Percentiles rank a stretch among this genome's conserved stretches.
Evolutionary conservation across 78 protist genomes (phyloP).

Genomic region (Pirum gemmata): DNA sequence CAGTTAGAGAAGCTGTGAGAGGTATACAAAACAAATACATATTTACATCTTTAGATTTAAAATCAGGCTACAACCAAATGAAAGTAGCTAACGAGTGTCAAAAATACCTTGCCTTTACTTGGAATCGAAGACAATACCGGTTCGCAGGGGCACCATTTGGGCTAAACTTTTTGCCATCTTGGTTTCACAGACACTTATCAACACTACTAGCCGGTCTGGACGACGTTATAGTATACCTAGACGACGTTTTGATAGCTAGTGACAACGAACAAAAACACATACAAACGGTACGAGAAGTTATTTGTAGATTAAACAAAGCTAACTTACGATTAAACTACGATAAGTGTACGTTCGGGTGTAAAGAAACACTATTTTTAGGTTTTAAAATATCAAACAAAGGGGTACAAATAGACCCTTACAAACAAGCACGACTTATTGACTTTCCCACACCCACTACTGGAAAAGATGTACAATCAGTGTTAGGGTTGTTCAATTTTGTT

Average conservation of each 20-base stretch:
- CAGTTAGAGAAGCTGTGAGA: too few species aligned
- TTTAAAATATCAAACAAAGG: background rate
- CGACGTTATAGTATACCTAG: background rate
- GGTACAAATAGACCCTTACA: background rate
- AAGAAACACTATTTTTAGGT: background rate
- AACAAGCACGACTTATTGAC: background rate
- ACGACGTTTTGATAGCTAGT: background rate
- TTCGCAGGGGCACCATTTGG: background rate
- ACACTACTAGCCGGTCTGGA: background rate
- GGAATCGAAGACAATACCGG: background rate
- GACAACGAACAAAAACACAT: background rate
- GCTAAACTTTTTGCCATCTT: background rate
- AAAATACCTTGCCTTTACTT: background rate
- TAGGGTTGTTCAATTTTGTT: background rate
- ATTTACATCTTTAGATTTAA: background rate
- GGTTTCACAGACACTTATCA: background rate
- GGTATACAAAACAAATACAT: too few species aligned
- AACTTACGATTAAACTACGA: background rate
- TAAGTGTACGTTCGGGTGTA: background rate
- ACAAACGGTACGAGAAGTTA: background rate
- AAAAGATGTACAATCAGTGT: background rate
- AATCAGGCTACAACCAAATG: background rate
- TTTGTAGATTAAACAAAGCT: background rate
- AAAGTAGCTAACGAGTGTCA: background rate
- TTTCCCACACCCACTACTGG: background rate